Base-by-base conservation (phyloP, 306 rosid species). In the Hylodesmum podocarpum region DNA sequence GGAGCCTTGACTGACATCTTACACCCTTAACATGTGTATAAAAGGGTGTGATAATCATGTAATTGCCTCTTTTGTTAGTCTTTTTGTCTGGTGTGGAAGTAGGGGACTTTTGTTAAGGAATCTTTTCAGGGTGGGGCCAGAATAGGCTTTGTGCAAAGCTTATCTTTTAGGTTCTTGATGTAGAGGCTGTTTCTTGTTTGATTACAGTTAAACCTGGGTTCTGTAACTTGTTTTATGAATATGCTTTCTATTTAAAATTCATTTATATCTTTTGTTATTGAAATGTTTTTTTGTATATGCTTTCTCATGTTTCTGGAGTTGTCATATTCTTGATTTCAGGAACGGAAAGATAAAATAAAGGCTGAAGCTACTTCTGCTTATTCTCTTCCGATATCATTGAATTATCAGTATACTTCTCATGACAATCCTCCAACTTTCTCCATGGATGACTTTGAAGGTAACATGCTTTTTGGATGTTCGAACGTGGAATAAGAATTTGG, bases 401-500 rank as follows among this genome's bases (percentile, higher is more conserved):
- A 51, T 78, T 83, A 49, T 78, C 87, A 78, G 75, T 73, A 53
- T 53, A 43, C 80, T 57, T 57, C 68, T 54, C 84, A 19, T 27
- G 83, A 80, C 49, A 85, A 81, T 66, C 57, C 87, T 70, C 97
- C 97, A 6, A 67, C 78, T 1, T 93, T 92, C 87, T 92, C 98
- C 80, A 78, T 95, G 88, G 96, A 90, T 85, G 97, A 95, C 85
- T 95, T 95, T 70, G 96, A 89, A 87, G 97, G 98, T 95, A 86
- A 84, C 73, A 29, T 73, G 25, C 51, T 73, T 54, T 72, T 49
- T 29, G 62, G 65, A n/a, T 53, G 40, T 61, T 78, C 49, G 72
- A 81, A 28, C 58, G 58, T 43, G 55, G 44, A 41, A n/a, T n/a
- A n/a, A n/a, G n/a, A n/a, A 78, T 22, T 63, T 55, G 29, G 31